phyloP scores from a whole-genome alignment of 495 filamentous ascomycete species.

The Apodospora peruviana region DNA sequence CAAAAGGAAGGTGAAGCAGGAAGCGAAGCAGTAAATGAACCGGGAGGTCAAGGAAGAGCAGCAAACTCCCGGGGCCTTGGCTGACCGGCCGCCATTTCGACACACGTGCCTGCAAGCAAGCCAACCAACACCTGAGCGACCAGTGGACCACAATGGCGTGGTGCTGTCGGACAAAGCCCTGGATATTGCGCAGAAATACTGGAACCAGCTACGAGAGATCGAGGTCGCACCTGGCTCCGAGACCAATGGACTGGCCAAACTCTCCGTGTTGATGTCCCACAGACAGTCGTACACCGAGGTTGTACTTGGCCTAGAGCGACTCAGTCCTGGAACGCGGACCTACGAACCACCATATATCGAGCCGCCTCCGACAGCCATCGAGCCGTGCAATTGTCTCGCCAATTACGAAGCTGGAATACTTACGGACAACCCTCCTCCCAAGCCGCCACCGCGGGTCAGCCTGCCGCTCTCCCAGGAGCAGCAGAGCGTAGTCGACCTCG shows the following conservation, averaged over 20 bases:
- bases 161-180: background rate
- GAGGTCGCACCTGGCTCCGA: too few relatives aligned
- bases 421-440: background rate
- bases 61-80: too few relatives aligned
- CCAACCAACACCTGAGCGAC: too few relatives aligned
- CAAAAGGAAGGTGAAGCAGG: too few relatives aligned
- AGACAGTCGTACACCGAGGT: conserved; percentile 4
- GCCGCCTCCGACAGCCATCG: too few relatives aligned
- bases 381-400: too few relatives aligned
- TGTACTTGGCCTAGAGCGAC: background rate
- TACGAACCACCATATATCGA: conserved; percentile 14
- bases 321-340: conserved; percentile 7
- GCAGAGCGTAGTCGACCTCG: conserved; percentile 39
- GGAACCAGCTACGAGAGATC: background rate
- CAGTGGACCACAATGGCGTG: background rate
- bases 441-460: background rate
- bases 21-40: too few relatives aligned
- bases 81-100: too few relatives aligned
- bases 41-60: too few relatives aligned
- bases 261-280: background rate
- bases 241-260: too few relatives aligned
- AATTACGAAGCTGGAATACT: too few relatives aligned
- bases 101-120: too few relatives aligned
- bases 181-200: background rate
- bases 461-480: conserved; percentile 41